Percentiles rank a stretch among this genome's conserved stretches.
Conservation (phyloP, 1,284 basidiomycete species). For the Rhodotorula sp. region DNA sequence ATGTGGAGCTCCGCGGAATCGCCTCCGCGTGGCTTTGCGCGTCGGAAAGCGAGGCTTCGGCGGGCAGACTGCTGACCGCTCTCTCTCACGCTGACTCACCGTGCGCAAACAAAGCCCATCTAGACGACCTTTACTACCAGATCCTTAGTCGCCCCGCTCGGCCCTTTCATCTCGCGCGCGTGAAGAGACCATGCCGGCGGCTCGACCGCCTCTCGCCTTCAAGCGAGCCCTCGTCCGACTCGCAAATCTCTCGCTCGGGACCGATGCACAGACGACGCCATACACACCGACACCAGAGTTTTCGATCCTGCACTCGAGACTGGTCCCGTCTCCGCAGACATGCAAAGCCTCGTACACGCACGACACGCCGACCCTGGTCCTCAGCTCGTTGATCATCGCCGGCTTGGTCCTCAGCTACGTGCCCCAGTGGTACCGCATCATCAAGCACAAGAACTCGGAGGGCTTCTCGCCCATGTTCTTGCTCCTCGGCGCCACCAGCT, state of each 20-base stretch:
- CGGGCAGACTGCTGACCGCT: too few species aligned
- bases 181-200: not conserved
- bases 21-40: too few species aligned
- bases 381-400: conserved; percentile 70
- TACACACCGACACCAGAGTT: not conserved
- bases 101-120: too few species aligned
- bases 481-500: conserved; percentile 77
- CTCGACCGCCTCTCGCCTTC: not conserved
- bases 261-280: not conserved
- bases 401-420: conserved; percentile 57
- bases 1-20: too few species aligned
- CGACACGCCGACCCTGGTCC: conserved; percentile 69
- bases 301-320: conserved; percentile 14
- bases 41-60: too few species aligned
- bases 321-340: conserved; percentile 11
- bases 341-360: conserved; percentile 52
- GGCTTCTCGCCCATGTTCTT: conserved; percentile 65
- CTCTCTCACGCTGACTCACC: too few species aligned
- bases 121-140: too few species aligned
- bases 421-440: conserved; percentile 68
- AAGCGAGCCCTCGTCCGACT: too few species aligned
- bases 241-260: not conserved
- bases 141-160: too few species aligned
- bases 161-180: too few species aligned
- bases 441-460: conserved; percentile 55